Evolutionary conservation across 208 protist species (phyloP), one percentile per base, ranked within the genome.

Genomic region (Acanthamoeba healyi): DNA sequence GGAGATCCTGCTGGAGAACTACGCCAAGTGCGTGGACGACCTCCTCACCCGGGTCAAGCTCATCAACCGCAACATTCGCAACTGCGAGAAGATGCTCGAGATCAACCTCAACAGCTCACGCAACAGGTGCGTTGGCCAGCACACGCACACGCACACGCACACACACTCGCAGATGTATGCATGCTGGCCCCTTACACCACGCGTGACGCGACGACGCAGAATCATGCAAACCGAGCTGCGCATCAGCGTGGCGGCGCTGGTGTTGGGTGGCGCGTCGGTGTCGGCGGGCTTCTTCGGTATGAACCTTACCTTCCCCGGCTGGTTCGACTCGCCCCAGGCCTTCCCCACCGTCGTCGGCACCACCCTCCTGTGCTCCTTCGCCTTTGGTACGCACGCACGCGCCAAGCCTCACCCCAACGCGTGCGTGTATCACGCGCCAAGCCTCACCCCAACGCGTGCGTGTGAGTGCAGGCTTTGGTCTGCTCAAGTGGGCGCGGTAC

Each of bases 21-120:
- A 74, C 65, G 65, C 65, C 65, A 74, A 74, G 65, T 74, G 65
- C 36, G 65, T 74, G 36, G 65, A 74, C 36, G 65, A 74, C 65
- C 65, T 74, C 65, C 65, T 74, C 65, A 74, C 65, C 5, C 65
- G 65, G 65, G 65, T 74, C 36, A 74, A 74, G 65, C 65, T 74
- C 65, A 74, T 74, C n/a, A 74, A 74, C 26, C 65, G 65, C 12
- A 74, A 74, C 65, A 74, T 74, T 5, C 65, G 65, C n/a, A 74
- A 74, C 65, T 74, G 65, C 36, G 65, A 74, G 26, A 74, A 74
- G 65, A 74, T 74, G 65, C 65, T 74, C 36, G 65, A 74, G 65
- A 74, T 74, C 65, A 74, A 42, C 36, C 65, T 74, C 65, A 74
- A 74, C 36, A 40, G n/a, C n/a, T 74, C 65, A 3, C 65, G 65